phyloP scores from a whole-genome alignment of 495 filamentous ascomycete genomes.

The Xylaria palmicola region DNA sequence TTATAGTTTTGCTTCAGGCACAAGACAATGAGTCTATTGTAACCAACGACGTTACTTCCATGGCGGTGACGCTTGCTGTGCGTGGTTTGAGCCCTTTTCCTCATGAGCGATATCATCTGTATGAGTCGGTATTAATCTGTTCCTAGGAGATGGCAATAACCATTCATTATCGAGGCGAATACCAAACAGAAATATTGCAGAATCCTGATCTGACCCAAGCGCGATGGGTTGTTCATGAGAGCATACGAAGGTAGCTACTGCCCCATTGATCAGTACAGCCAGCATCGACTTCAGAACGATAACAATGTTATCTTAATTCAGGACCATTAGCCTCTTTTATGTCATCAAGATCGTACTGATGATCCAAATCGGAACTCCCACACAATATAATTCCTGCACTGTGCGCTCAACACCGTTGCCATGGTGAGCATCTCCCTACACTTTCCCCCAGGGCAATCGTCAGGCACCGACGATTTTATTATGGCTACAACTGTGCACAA shows the following conservation, averaged over 20 bases:
- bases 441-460: too few relatives aligned
- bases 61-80: background rate
- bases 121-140: background rate
- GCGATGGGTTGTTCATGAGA: background rate
- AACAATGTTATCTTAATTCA: background rate
- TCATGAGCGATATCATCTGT: background rate
- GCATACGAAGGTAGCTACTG: background rate
- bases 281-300: background rate
- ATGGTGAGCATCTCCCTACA: too few relatives aligned
- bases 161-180: background rate
- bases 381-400: too few relatives aligned
- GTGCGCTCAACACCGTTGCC: too few relatives aligned
- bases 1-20: background rate
- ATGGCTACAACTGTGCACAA: too few relatives aligned
- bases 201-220: background rate
- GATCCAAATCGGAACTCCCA: background rate
- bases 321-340: background rate
- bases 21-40: background rate
- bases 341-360: background rate
- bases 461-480: too few relatives aligned
- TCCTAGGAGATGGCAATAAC: background rate
- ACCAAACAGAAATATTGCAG: background rate
- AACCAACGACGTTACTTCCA: background rate
- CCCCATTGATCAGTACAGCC: background rate
- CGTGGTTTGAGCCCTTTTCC: background rate